Conservation (phyloP, 208 protist genomes). For the Trypanosoma cruzi region DNA sequence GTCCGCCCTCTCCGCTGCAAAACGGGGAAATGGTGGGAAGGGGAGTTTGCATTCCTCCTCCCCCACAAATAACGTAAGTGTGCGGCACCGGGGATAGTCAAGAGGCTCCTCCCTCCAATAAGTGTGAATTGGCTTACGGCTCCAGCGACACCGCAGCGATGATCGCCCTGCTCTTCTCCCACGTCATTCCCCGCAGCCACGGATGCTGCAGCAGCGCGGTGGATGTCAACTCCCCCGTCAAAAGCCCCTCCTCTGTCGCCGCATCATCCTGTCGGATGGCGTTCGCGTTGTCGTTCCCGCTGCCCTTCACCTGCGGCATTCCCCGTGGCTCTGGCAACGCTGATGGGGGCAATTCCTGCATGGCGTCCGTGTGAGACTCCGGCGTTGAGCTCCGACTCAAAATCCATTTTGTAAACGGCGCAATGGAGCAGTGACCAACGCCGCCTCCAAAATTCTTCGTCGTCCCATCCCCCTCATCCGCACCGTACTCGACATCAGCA, state of each 20-base stretch:
- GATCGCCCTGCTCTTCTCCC: conserved; percentile 15
- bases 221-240: conserved; percentile 7
- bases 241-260: too few relatives aligned
- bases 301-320: background rate
- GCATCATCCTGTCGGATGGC: background rate
- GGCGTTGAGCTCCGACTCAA: background rate
- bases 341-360: background rate
- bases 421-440: background rate
- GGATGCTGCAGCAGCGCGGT: conserved; percentile 17
- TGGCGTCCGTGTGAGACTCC: background rate
- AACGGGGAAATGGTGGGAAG: too few relatives aligned
- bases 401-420: background rate
- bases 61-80: too few relatives aligned
- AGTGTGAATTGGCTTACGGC: background rate
- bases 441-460: background rate
- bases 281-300: background rate
- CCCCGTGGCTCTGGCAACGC: background rate
- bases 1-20: too few relatives aligned
- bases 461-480: background rate
- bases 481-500: background rate
- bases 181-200: conserved; percentile 28
- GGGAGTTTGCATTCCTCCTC: too few relatives aligned
- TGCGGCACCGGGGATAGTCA: too few relatives aligned
- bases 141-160: conserved; percentile 17
- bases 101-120: too few relatives aligned